Base-by-base conservation (phyloP, 768 basidiomycete genomes). In the Trametes meyenii region DNA sequence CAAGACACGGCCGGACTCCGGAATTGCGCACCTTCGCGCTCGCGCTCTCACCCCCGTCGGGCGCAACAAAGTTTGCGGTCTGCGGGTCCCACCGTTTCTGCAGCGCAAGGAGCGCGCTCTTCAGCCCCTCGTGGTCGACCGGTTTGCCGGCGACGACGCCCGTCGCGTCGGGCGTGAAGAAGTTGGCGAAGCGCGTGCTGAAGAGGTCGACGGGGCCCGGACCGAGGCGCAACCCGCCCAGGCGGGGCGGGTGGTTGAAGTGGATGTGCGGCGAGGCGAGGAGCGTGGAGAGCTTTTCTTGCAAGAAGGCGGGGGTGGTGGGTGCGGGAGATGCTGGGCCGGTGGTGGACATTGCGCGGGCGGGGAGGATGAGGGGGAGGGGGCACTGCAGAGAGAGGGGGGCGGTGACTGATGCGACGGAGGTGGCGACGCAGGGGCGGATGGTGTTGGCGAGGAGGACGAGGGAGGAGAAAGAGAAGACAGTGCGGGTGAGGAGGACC, bases 141-240 rank as follows among this genome's bases (percentile, higher is more conserved):
- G 62, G 55, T 17, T 63, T 48, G 1, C 70, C 72, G 11, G 52
- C 63, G 2, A 73, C 68, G 57, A 58, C 51, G 26, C 70, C 70
- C 10, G 44, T 59, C 4, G 63, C 70, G 33, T 71, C 69, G 24
- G 39, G 17, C 13, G 72, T 62, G 64, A 70, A 71, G 58, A 57
- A 64, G 59, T 73, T 73, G 23, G 49, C 19, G 61, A 71, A 73
- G 49, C 69, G 66, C 10, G 69, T 73, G 65, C 67, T 69, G 63
- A 73, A 73, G 46, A 73, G 65, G 58, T 73, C 72, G 63, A 73
- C 65, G 24, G 72, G 72, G 6, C 72, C 72, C 1, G 63, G 72
- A 19, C 72, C 72, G 55, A 73, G 55, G 56, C 67, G 66, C 6
- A 71, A 17, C 8, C 53, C 48, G 29, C 48, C 40, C 12, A 60